These are phyloP conservation scores for Solanum dulcamara DNA, from an alignment of 257 asterid species.

Conservation along the genomic window DNA sequence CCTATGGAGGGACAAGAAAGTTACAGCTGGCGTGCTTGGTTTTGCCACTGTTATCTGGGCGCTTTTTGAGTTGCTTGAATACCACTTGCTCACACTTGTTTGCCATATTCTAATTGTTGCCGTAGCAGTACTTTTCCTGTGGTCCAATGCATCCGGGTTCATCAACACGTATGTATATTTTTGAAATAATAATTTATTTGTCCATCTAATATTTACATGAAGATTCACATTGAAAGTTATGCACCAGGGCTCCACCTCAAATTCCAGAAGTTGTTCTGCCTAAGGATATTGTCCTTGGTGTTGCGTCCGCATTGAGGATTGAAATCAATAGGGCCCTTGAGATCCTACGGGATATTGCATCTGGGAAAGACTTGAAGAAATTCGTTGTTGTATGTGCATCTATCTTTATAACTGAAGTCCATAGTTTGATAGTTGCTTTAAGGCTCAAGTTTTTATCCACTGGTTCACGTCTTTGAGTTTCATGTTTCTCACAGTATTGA, in stretches of 20 bases:
- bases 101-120: conserved; percentile 75
- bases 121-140: conserved; percentile 56
- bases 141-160: conserved; percentile 72
- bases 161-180: conserved; percentile 50
- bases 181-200: background rate
- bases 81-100: conserved; percentile 71
- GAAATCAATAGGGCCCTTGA: conserved; percentile 59
- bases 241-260: conserved; percentile 65
- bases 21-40: conserved; percentile 70
- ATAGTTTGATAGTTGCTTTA: background rate
- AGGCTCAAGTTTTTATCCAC: background rate
- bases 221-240: conserved; percentile 1
- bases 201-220: background rate
- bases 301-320: conserved; percentile 55
- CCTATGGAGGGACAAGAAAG: conserved; percentile 83
- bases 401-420: background rate
- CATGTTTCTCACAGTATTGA: background rate
- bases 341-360: conserved; percentile 50
- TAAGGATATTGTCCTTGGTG: conserved; percentile 57
- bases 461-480: background rate
- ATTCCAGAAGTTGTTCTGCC: conserved; percentile 57
- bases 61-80: conserved; percentile 80
- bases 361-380: conserved; percentile 70
- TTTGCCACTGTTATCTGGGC: conserved; percentile 76
- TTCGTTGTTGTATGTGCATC: conserved; percentile 58